Conservation (phyloP, 441 rosid genomes). For the Raphanus hybrid region DNA sequence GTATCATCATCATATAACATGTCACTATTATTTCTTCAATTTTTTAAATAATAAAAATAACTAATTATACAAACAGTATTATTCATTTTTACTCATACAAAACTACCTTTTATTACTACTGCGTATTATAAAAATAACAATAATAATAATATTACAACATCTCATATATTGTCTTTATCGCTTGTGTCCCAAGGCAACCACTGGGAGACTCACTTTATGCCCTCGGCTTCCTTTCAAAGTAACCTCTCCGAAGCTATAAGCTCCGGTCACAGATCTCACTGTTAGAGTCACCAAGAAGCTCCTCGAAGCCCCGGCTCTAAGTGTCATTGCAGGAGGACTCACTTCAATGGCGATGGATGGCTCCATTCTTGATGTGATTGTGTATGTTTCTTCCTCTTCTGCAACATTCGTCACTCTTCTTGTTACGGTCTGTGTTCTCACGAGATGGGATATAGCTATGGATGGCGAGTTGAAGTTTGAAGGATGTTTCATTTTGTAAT, state of each 20-base stretch:
- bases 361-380: slow-evolving; percentile 78
- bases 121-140: slow-evolving; percentile 64
- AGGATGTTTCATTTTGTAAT: slow-evolving; percentile 76
- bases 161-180: slow-evolving; percentile 48
- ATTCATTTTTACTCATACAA: slow-evolving; percentile 29
- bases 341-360: slow-evolving; percentile 82
- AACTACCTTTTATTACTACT: slow-evolving; percentile 48
- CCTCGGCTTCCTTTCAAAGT: slow-evolving; percentile 92
- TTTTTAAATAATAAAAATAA: not conserved
- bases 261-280: slow-evolving; percentile 66
- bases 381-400: slow-evolving; percentile 76
- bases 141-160: slow-evolving; percentile 50
- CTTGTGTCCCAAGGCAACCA: slow-evolving; percentile 79
- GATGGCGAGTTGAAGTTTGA: slow-evolving; percentile 90
- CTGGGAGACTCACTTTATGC: slow-evolving; percentile 86
- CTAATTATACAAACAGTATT: slow-evolving; percentile 40
- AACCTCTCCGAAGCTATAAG: slow-evolving; percentile 84
- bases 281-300: slow-evolving; percentile 73
- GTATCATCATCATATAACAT: not conserved
- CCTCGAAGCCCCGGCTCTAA: slow-evolving; percentile 65
- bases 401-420: slow-evolving; percentile 88
- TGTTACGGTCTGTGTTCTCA: slow-evolving; percentile 63
- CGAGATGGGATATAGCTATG: slow-evolving; percentile 81
- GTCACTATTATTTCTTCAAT: not conserved
- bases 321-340: slow-evolving; percentile 89